Conservation (phyloP, 306 rosid genomes). For the Glycine soja region DNA sequence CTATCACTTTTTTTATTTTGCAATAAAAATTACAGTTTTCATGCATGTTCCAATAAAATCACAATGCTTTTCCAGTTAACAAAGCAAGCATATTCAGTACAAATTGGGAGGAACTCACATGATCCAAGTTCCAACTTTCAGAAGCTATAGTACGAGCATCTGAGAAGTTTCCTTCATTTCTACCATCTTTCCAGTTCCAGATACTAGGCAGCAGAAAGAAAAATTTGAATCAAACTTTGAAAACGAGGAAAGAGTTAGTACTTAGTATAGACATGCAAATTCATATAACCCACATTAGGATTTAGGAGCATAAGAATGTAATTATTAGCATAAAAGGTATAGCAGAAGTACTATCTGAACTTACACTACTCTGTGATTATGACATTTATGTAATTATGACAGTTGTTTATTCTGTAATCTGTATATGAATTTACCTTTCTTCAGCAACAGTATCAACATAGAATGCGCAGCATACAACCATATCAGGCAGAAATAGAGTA, state of each 20-base stretch:
- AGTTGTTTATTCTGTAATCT: background rate
- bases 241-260: constrained; percentile 18
- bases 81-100: constrained; percentile 23
- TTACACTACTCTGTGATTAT: constrained; percentile 7
- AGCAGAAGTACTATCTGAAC: background rate
- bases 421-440: background rate
- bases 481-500: background rate
- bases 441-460: background rate
- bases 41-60: constrained; percentile 1
- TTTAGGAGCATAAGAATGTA: background rate
- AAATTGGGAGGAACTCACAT: constrained; percentile 59
- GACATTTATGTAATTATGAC: background rate
- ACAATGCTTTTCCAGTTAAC: background rate
- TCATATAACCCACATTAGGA: constrained; percentile 2
- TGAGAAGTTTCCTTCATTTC: constrained; percentile 68
- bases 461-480: constrained; percentile 13
- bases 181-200: constrained; percentile 86
- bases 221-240: constrained; percentile 19
- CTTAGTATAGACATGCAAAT: constrained; percentile 32
- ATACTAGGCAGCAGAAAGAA: constrained; percentile 56
- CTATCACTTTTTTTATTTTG: background rate
- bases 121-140: constrained; percentile 68
- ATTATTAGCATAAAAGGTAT: constrained; percentile 1
- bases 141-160: constrained; percentile 87
- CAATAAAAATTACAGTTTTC: background rate